These are phyloP conservation scores for Schwanniomyces pseudopolymorphus DNA, from an alignment of 805 yeast genomes.

Conservation along the genomic window DNA sequence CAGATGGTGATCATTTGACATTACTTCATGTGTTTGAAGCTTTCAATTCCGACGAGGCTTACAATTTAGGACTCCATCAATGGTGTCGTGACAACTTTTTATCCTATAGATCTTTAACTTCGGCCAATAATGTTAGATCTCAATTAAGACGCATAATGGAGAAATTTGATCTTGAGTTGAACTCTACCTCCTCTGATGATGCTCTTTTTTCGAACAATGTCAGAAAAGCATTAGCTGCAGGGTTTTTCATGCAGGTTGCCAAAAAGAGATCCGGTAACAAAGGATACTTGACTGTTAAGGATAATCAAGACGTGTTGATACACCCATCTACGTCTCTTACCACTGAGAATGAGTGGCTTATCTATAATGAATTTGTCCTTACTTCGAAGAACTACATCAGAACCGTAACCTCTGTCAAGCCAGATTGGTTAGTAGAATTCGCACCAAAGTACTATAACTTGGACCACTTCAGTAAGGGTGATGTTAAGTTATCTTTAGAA, in stretches of 20 bases:
- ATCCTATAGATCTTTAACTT: conserved; percentile 76
- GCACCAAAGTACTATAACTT: conserved; percentile 73
- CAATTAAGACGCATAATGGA: conserved; percentile 86
- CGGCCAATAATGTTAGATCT: conserved; percentile 83
- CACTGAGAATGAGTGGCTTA: conserved; percentile 89
- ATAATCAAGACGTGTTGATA: conserved; percentile 90
- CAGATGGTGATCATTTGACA: conserved; percentile 94
- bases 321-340: conserved; percentile 92
- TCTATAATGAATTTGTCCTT: conserved; percentile 92
- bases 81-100: conserved; percentile 94
- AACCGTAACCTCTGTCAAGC: conserved; percentile 86
- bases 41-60: conserved; percentile 73
- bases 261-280: conserved; percentile 76
- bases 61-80: conserved; percentile 59
- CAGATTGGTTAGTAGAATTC: conserved; percentile 87
- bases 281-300: conserved; percentile 89
- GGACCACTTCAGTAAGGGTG: conserved; percentile 65
- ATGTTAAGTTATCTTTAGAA: conserved; percentile 67
- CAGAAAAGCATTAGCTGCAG: conserved; percentile 83
- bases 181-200: conserved; percentile 61
- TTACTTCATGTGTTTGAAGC: conserved; percentile 85
- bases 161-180: conserved; percentile 69
- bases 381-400: conserved; percentile 92
- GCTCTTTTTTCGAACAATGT: conserved; percentile 71
- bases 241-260: conserved; percentile 98